phyloP scores from a whole-genome alignment of 2,329 filamentous ascomycete genomes.

The Alternaria metachromatica region DNA sequence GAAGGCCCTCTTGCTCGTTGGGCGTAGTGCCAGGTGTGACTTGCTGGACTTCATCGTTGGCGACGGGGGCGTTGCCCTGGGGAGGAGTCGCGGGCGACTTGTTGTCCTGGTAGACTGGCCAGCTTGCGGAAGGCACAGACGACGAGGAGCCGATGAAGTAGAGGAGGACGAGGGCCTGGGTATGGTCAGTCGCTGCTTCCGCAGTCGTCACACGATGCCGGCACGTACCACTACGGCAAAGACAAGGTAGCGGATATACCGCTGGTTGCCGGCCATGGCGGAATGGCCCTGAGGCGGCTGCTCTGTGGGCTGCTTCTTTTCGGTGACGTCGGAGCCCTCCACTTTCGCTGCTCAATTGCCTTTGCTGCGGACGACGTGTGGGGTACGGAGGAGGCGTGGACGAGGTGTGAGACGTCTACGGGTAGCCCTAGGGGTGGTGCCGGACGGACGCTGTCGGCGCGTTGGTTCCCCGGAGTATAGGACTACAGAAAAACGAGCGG shows the following conservation, averaged over 20 bases:
- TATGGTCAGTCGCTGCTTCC: constrained; percentile 15
- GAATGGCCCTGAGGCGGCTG: constrained; percentile 42
- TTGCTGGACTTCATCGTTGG: constrained; percentile 11
- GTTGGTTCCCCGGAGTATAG: neutral
- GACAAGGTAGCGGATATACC: constrained; percentile 75
- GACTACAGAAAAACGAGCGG: constrained; percentile 9
- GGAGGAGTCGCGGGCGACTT: constrained; percentile 20
- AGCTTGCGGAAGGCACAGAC: constrained; percentile 47
- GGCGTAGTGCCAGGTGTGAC: constrained; percentile 39
- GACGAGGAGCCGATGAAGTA: constrained; percentile 80
- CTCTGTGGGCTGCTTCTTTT: constrained; percentile 29
- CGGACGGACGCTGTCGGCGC: neutral
- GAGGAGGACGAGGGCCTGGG: constrained; percentile 70
- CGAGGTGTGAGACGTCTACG: neutral
- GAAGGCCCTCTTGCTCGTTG: constrained; percentile 40
- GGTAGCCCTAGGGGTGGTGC: neutral
- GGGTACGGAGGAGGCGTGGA: constrained; percentile 3
- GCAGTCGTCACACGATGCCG: neutral
- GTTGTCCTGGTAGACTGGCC: constrained; percentile 39
- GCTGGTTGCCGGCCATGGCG: constrained; percentile 75
- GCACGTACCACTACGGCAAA: constrained; percentile 77
- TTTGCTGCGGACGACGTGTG: constrained; percentile 6
- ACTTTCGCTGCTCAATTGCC: constrained; percentile 25
- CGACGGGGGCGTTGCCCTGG: constrained; percentile 19
- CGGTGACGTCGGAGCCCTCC: constrained; percentile 31